Conservation (phyloP, 192 early-diverging fungal genomes). For the Linnemannia zychae region DNA sequence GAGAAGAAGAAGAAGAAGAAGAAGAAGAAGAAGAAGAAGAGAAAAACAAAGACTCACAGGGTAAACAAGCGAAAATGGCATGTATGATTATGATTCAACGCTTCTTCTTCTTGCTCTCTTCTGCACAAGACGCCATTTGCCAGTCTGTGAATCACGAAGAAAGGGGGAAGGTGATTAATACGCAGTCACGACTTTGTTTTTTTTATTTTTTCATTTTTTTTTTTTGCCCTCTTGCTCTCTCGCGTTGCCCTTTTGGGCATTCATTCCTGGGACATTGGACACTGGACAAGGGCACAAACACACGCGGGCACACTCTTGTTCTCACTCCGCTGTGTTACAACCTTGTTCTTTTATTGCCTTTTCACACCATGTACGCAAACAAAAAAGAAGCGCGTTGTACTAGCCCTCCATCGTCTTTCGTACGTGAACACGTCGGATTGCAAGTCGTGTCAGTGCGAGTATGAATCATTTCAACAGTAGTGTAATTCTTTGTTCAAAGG, state of each 20-base stretch:
- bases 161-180: not conserved
- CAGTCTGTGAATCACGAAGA: slow-evolving; percentile 6
- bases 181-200: not conserved
- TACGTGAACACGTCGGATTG: not conserved
- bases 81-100: not conserved
- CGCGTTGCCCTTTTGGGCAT: slow-evolving; percentile 2
- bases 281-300: not conserved
- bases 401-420: not conserved
- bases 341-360: not conserved
- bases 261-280: not conserved
- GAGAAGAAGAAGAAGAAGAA: not conserved
- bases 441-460: too few relatives aligned
- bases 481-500: too few relatives aligned
- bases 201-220: slow-evolving; percentile 7
- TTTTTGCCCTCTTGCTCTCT: not conserved
- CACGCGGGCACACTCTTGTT: too few relatives aligned
- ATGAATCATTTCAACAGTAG: too few relatives aligned
- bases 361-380: not conserved
- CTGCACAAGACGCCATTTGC: not conserved
- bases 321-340: not conserved
- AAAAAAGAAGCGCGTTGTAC: not conserved
- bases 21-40: not conserved
- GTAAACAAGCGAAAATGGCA: not conserved
- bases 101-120: not conserved
- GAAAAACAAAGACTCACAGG: slow-evolving; percentile 6